Conservation (phyloP, 192 early-diverging fungal genomes). For the Cetraspora pellucida region DNA sequence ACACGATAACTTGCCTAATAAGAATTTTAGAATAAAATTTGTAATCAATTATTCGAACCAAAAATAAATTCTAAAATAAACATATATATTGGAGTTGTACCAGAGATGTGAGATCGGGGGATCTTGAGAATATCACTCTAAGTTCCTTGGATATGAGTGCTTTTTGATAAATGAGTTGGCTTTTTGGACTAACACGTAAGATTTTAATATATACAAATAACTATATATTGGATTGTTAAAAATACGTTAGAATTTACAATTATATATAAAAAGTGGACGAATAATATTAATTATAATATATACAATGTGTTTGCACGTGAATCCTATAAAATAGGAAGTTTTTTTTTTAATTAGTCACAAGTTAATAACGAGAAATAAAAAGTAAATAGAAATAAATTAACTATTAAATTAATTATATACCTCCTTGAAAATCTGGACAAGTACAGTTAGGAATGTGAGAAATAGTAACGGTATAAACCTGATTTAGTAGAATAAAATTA, state of each 20-base stretch:
- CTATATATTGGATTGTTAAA: neutral
- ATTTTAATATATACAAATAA: constrained; percentile 5
- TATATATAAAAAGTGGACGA: neutral
- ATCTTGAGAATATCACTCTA: neutral
- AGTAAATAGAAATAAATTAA: too few relatives aligned
- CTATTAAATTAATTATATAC: too few relatives aligned
- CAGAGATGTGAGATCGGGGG: neutral
- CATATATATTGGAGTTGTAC: neutral
- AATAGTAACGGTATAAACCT: constrained; percentile 7
- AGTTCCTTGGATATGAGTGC: constrained; percentile 1
- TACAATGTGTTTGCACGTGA: constrained; percentile 16
- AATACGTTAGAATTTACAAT: neutral
- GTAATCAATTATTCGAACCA: neutral
- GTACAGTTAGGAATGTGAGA: neutral
- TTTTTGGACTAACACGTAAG: neutral
- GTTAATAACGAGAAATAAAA: too few relatives aligned
- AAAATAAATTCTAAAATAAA: neutral
- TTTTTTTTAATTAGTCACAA: too few relatives aligned
- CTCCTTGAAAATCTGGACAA: constrained; percentile 3
- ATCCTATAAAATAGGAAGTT: too few relatives aligned
- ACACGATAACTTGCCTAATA: neutral
- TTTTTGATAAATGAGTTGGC: neutral
- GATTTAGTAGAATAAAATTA: neutral
- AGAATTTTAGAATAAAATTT: neutral
- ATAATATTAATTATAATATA: too few relatives aligned